Conservation (phyloP, 1,284 basidiomycete genomes). For the Vanrija pseudolonga region DNA sequence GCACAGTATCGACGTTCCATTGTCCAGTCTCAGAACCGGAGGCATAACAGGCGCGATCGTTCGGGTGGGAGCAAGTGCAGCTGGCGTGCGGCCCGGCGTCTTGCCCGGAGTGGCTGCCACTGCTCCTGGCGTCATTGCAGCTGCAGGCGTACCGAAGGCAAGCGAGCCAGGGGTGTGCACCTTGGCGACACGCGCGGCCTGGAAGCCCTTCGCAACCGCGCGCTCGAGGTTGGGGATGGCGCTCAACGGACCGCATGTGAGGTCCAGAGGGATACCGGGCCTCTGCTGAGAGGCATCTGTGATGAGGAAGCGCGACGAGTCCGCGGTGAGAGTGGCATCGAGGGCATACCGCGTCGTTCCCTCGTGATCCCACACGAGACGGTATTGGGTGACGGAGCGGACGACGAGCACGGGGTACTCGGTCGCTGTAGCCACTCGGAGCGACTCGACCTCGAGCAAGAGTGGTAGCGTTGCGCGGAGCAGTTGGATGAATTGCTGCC, state of each 20-base stretch:
- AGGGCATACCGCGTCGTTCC: constrained; percentile 21
- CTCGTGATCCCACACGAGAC: constrained; percentile 32
- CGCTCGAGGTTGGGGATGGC: constrained; percentile 18
- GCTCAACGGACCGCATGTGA: constrained; percentile 25
- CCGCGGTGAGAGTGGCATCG: constrained; percentile 16
- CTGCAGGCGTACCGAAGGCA: not conserved
- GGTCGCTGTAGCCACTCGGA: constrained; percentile 8
- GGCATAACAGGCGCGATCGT: not conserved
- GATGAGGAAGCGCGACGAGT: constrained; percentile 21
- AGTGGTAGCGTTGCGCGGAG: constrained; percentile 36
- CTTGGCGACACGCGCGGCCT: constrained; percentile 10
- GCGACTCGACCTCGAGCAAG: constrained; percentile 21
- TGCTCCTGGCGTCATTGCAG: not conserved
- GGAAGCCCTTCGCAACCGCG: constrained; percentile 18
- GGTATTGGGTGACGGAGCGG: constrained; percentile 22
- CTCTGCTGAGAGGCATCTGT: constrained; percentile 19
- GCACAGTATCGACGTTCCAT: constrained; percentile 10
- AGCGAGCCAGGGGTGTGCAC: constrained; percentile 6
- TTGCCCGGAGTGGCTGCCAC: constrained; percentile 1
- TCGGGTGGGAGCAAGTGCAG: not conserved
- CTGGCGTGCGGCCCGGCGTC: constrained; percentile 1
- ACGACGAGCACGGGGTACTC: constrained; percentile 23
- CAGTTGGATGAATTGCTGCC: constrained; percentile 30
- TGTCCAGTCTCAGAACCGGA: constrained; percentile 11
- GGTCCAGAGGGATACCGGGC: constrained; percentile 8